Conservation (phyloP, 139 green algal species). For the Diplosphaera chodatii region DNA sequence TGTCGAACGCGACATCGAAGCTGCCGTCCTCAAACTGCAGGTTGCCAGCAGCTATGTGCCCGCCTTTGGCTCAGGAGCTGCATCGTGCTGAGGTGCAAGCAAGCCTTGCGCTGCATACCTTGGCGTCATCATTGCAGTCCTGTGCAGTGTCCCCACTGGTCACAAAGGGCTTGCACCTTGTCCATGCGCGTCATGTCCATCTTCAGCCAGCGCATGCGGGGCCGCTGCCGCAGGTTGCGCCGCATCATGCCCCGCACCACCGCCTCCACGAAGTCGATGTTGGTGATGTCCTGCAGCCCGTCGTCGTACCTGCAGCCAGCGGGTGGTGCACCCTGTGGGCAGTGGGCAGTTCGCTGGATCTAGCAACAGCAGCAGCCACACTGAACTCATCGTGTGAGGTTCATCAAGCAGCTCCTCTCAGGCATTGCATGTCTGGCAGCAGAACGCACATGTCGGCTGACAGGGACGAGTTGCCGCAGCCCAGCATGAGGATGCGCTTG, state of each 20-base stretch:
- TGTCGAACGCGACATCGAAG: slow-evolving; percentile 53
- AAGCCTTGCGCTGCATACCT: no score
- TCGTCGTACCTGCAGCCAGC: slow-evolving; percentile 48
- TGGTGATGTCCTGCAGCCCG: slow-evolving; percentile 38
- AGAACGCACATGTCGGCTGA: slow-evolving; percentile 44
- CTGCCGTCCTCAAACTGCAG: slow-evolving; percentile 37
- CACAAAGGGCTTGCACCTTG: slow-evolving; percentile 19
- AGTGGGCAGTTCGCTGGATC: no score
- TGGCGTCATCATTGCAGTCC: no score
- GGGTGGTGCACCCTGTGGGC: no score
- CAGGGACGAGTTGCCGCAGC: slow-evolving; percentile 57
- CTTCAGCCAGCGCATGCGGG: slow-evolving; percentile 51
- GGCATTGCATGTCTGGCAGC: no score
- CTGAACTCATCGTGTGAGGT: no score
- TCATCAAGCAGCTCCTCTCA: background rate
- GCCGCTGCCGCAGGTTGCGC: slow-evolving; percentile 38
- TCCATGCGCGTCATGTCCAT: slow-evolving; percentile 53
- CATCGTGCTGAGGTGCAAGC: no score
- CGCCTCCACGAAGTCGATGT: slow-evolving; percentile 48
- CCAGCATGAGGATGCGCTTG: slow-evolving; percentile 27
- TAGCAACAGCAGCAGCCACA: no score
- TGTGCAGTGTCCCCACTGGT: no score
- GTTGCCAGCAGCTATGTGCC: background rate
- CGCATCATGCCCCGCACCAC: slow-evolving; percentile 48
- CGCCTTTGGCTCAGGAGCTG: no score